phyloP scores from a whole-genome alignment of 345 rosid genomes.

The Citrus maxima region DNA sequence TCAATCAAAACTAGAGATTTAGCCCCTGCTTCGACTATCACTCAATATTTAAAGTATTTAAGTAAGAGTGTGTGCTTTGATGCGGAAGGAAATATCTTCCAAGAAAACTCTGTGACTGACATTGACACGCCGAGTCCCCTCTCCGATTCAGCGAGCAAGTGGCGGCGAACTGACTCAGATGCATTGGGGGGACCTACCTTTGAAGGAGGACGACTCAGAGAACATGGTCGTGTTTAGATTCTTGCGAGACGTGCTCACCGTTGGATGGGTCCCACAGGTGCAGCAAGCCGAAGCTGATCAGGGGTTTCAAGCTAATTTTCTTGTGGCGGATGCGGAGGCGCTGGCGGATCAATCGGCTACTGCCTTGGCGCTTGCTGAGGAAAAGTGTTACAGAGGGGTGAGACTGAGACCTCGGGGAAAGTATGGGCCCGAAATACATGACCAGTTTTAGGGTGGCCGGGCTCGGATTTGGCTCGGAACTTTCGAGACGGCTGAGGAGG shows the following conservation, averaged over 20 bases:
- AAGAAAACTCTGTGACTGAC: too few species aligned
- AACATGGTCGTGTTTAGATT: slow-evolving; percentile 72
- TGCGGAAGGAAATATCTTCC: background rate
- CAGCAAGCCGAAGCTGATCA: slow-evolving; percentile 1
- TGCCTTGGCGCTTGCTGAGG: too few species aligned
- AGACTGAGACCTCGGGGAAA: too few species aligned
- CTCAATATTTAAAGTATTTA: background rate
- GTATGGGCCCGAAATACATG: too few species aligned
- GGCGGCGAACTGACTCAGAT: too few species aligned
- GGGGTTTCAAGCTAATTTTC: background rate
- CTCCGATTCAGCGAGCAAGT: too few species aligned
- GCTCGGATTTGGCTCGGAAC: slow-evolving; percentile 95
- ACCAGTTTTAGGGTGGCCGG: background rate
- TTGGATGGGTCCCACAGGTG: slow-evolving; percentile 72
- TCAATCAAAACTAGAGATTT: background rate
- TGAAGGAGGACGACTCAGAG: slow-evolving; percentile 71
- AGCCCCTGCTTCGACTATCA: background rate
- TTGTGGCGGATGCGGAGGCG: slow-evolving; percentile 13
- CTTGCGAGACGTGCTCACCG: slow-evolving; percentile 65
- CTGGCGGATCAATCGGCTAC: slow-evolving; percentile 16
- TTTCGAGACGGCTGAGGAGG: slow-evolving; percentile 93
- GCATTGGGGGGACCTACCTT: slow-evolving; percentile 93
- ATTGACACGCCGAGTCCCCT: too few species aligned
- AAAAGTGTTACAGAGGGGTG: too few species aligned
- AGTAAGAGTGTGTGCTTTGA: background rate